Evolutionary conservation across 805 yeast species (phyloP), one percentile per base, ranked within the genome.

Genomic region (Candida succiphila): DNA sequence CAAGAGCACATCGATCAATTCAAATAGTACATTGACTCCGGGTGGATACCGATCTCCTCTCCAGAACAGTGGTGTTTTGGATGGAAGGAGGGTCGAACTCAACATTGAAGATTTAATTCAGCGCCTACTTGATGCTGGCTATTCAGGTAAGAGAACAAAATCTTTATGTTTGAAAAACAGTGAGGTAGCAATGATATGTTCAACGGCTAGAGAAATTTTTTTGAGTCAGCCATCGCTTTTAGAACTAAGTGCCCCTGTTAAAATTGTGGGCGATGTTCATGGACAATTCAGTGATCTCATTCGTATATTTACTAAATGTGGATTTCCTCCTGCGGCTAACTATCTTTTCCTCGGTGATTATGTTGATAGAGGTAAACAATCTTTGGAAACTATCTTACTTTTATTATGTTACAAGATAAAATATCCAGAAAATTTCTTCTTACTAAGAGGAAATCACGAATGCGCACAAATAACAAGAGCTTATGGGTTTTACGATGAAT

Each of bases 401-500:
- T 64, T 92, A 39, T 65, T 92, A 33, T 88, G 96, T 58, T 92
- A 86, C 63, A 92, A 92, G 56, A 88, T 92, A 58, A 89, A 89
- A 56, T 89, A 87, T 50, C 97, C 98, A 0, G 96, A 92, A 51
- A 89, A 89, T 60, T 88, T 92, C 57, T 92, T 89, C 56, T 60
- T 92, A 38, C 65, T 92, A 28, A 67, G 98, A 45, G 98, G 98
- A 16, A 92, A 92, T 58, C 98, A 92, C 60, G 98, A 92, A 62
- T 85, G 95, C 58, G 96, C 98, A 16, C 86, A 85, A 51, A 94
- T 92, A 36, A 89, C 97, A 2, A 74, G 96, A 43, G 95, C 92
- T 22, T 92, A 92, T 58, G 98, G 98, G 2, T 92, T 92, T 52
- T 92, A 87, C 54, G 98, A 92, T 60, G 98, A 92, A 61, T 92